These are phyloP conservation scores for Diaporthe longicolla DNA, from an alignment of 2,329 filamentous ascomycete species.

Conservation along the genomic window DNA sequence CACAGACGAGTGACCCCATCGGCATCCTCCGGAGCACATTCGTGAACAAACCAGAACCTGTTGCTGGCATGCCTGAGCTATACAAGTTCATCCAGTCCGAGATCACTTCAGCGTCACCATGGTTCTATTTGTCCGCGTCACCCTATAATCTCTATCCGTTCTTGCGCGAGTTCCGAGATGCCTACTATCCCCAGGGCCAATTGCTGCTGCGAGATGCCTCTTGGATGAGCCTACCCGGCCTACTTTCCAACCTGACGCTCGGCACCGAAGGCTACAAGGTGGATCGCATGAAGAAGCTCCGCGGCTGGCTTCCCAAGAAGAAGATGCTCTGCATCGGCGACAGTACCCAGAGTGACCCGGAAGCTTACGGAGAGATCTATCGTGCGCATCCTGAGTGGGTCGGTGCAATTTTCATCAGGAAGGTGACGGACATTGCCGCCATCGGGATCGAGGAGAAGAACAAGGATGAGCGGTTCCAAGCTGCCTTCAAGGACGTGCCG, in stretches of 20 bases:
- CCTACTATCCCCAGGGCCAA: conserved; percentile 81
- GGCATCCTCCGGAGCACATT: conserved; percentile 90
- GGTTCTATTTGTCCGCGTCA: conserved; percentile 94
- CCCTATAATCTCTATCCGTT: conserved; percentile 96
- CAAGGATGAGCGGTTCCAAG: conserved; percentile 81
- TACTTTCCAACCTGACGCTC: conserved; percentile 83
- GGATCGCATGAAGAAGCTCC: conserved; percentile 82
- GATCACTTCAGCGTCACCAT: conserved; percentile 74
- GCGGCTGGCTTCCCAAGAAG: conserved; percentile 82
- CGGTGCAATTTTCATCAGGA: conserved; percentile 86
- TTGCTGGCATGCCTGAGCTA: conserved; percentile 86
- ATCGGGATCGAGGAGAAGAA: conserved; percentile 81
- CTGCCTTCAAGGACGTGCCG: conserved; percentile 84
- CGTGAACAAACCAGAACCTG: conserved; percentile 78
- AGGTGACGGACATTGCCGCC: conserved; percentile 80
- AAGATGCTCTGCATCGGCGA: conserved; percentile 91
- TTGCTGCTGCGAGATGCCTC: conserved; percentile 87
- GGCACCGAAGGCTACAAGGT: conserved; percentile 91
- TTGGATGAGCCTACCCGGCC: conserved; percentile 86
- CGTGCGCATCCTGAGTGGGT: conserved; percentile 82
- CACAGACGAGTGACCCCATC: conserved; percentile 82
- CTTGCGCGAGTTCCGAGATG: conserved; percentile 79
- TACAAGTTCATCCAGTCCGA: conserved; percentile 76
- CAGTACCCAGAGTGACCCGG: conserved; percentile 91
- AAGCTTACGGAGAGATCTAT: conserved; percentile 86